Evolutionary conservation across 768 basidiomycete genomes (phyloP).

Genomic region (Auricularia heimuer): DNA sequence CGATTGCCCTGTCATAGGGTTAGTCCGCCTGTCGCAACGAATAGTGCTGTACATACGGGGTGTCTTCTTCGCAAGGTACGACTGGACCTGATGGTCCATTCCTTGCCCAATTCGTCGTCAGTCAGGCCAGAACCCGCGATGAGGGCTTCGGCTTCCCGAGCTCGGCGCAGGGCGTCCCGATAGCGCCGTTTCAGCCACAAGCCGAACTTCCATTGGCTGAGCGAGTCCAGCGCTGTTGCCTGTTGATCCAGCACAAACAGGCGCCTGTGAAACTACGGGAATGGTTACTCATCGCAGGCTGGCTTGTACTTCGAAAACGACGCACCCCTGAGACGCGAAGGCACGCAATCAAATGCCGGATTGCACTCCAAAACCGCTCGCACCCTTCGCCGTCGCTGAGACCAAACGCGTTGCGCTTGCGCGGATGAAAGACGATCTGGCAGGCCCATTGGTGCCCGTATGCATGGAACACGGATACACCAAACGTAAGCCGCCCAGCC

Average conservation of each 20-base stretch:
- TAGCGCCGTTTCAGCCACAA: not conserved
- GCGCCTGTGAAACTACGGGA: not conserved
- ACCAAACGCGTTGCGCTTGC: constrained; percentile 2
- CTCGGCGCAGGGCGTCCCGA: not conserved
- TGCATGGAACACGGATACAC: constrained; percentile 27
- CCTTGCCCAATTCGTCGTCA: not conserved
- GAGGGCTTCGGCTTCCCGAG: not conserved
- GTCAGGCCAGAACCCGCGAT: not conserved
- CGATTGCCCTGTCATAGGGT: not conserved
- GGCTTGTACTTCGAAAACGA: not conserved
- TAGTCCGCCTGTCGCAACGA: not conserved
- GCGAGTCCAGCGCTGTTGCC: not conserved
- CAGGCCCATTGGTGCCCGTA: constrained; percentile 8
- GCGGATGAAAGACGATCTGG: constrained; percentile 4
- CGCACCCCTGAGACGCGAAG: constrained; percentile 7
- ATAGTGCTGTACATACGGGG: not conserved
- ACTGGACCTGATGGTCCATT: not conserved
- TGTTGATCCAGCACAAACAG: not conserved
- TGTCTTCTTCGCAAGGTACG: not conserved
- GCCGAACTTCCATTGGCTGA: not conserved
- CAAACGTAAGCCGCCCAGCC: constrained; percentile 17
- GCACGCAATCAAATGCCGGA: constrained; percentile 2
- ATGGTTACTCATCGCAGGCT: too few relatives aligned
- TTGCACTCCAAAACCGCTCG: constrained; percentile 8
- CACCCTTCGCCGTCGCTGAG: constrained; percentile 7